Base-by-base conservation (phyloP, 2,329 filamentous ascomycete species). In the Alternaria metachromatica region DNA sequence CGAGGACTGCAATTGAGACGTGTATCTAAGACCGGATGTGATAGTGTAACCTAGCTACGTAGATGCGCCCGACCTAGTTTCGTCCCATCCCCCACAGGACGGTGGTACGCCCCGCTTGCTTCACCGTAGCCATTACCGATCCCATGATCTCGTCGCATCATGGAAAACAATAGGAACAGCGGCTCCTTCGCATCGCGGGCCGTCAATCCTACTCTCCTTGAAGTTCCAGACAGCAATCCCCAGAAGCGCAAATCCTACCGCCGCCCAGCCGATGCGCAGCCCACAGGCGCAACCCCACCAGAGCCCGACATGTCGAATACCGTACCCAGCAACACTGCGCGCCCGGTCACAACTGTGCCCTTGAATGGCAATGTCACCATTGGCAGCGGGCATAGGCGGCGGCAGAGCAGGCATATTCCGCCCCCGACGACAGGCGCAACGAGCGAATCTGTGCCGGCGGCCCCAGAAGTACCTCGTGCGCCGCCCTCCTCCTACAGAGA, bases 381-480 rank as follows among this genome's bases (percentile, higher is more conserved):
- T 50, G 66, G 72, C 41, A 75, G 74, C 33, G 76, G 73, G 8
- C 75, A 78, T 26, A 68, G 73, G 26, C 72, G 74, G 54, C 73
- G 76, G 21, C 73, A 77, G 58, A 78, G 73, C 66, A 75, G 77
- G 37, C 72, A 75, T 6, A 73, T 76, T 9, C 72, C 72, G 15
- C 72, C 72, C 28, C 68, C 72, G 15, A 67, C 73, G 5, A 65
- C 72, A 8, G 72, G 71, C 62, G 67, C 68, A 30, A 57, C 63
- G 48, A 60, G 56, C 57, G 73, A 76, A 44, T 63, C 70, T 21
- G 68, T 76, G 41, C 78, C 77, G 18, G 81, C 83, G 54, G 88
- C 86, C 33, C 87, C 90, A 67, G 89, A 92, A 68, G 86, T 85
- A 26, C 87, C 89, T 58, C 84, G 84, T 71, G 85, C 82, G 28